phyloP scores from a whole-genome alignment of 2,329 filamentous ascomycete genomes.

The Hypomyces perniciosus region DNA sequence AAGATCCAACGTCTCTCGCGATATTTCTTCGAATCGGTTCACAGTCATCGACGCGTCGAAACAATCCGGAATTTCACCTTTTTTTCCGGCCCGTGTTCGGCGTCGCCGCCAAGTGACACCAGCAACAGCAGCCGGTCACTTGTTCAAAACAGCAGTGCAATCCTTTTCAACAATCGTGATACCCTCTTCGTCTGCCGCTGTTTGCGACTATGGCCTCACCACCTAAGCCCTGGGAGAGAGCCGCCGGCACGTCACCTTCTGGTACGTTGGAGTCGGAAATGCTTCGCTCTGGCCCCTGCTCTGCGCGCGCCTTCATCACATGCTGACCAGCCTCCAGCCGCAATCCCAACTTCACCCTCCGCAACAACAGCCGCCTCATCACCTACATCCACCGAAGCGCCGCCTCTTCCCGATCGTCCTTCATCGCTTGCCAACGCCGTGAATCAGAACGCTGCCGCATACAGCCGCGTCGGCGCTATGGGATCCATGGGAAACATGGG shows the following conservation, averaged over 20 bases:
- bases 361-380: constrained; percentile 36
- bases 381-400: constrained; percentile 43
- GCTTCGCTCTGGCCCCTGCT: not conserved
- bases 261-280: constrained; percentile 2
- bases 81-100: not conserved
- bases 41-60: not conserved
- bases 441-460: constrained; percentile 81
- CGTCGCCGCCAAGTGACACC: not conserved
- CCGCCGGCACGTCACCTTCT: constrained; percentile 23
- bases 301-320: constrained; percentile 15
- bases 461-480: constrained; percentile 49
- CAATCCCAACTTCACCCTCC: constrained; percentile 26
- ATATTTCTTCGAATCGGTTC: too few relatives aligned
- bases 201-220: constrained; percentile 61
- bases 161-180: not conserved
- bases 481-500: constrained; percentile 37
- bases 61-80: not conserved
- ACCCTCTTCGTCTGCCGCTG: constrained; percentile 8
- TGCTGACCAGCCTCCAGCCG: constrained; percentile 22
- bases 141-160: not conserved
- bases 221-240: constrained; percentile 94
- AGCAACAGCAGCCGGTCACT: not conserved
- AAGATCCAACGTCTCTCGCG: not conserved
- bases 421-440: constrained; percentile 71
- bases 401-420: constrained; percentile 74